A percentile compares a stretch with the other conserved stretches of the same genome.
These are phyloP conservation scores for Jaenimonas drosophilae DNA, from an alignment of 208 protist genomes.

Conservation along the genomic window DNA sequence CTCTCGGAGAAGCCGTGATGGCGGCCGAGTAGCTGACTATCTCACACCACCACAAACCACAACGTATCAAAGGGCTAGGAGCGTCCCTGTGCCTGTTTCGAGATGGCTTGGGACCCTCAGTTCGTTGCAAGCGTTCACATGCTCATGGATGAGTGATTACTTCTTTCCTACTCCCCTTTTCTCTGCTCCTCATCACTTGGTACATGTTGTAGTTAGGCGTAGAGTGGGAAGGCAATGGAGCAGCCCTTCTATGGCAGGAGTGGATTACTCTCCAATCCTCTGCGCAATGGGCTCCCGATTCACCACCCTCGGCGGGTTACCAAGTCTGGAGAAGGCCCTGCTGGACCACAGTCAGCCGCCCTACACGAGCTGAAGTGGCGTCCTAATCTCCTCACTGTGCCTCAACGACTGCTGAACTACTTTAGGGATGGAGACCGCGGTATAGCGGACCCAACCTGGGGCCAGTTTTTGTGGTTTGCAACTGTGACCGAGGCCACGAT, in stretches of 20 bases:
- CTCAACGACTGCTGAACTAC: slow-evolving; percentile 53
- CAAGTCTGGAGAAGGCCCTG: not conserved
- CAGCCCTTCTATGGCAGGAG: slow-evolving; percentile 65
- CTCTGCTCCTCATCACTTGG: not conserved
- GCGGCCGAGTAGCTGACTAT: no score
- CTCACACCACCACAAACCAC: no score
- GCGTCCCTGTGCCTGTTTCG: no score
- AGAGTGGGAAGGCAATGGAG: no score
- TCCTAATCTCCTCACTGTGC: slow-evolving; percentile 59
- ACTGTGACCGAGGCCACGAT: slow-evolving; percentile 31
- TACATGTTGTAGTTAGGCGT: no score
- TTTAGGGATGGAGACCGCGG: slow-evolving; percentile 18
- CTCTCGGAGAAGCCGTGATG: no score
- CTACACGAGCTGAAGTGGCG: slow-evolving; percentile 39
- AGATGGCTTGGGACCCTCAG: no score
- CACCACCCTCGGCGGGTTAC: slow-evolving; percentile 12
- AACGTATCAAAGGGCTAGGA: no score
- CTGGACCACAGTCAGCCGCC: not conserved
- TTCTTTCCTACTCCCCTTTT: no score
- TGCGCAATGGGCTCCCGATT: slow-evolving; percentile 28
- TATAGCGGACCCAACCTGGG: slow-evolving; percentile 7
- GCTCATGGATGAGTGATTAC: no score
- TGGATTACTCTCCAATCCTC: slow-evolving; percentile 29
- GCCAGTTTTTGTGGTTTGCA: slow-evolving; percentile 30
- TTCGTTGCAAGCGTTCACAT: no score